phyloP scores from a whole-genome alignment of 2,329 filamentous ascomycete species.

The Talaromyces funiculosus region DNA sequence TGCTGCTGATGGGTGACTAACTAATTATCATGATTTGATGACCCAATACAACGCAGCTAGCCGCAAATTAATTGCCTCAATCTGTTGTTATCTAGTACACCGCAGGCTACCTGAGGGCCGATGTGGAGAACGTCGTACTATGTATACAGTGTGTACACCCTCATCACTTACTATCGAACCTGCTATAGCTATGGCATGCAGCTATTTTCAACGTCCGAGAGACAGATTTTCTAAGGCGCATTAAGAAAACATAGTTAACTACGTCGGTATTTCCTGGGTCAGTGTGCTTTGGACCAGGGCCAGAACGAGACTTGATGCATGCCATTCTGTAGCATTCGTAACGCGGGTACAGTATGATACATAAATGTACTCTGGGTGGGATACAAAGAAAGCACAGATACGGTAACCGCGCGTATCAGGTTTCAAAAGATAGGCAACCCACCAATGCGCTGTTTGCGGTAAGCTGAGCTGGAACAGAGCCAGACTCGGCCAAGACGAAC shows the following conservation, averaged over 20 bases:
- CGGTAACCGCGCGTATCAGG: not conserved
- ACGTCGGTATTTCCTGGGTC: not conserved
- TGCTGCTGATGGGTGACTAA: not conserved
- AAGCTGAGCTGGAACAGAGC: not conserved
- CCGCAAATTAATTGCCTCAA: not conserved
- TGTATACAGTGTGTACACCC: no score
- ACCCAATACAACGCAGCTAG: not conserved
- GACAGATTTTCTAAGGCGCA: not conserved
- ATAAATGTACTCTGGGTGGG: not conserved
- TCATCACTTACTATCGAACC: no score
- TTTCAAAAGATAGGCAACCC: constrained; percentile 1
- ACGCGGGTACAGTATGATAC: not conserved
- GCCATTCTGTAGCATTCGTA: not conserved
- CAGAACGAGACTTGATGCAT: constrained; percentile 4
- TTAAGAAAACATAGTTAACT: not conserved
- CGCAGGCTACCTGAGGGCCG: not conserved
- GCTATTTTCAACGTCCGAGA: not conserved
- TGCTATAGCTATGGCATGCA: no score
- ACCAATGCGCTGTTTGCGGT: not conserved
- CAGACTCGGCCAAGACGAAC: constrained; percentile 1
- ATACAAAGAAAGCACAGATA: not conserved
- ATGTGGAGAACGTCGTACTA: not conserved
- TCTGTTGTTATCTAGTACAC: not conserved
- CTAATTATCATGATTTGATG: not conserved
- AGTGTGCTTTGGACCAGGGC: not conserved